Conservation (phyloP, 2,329 filamentous ascomycete species). For the Aureobasidium sp. region DNA sequence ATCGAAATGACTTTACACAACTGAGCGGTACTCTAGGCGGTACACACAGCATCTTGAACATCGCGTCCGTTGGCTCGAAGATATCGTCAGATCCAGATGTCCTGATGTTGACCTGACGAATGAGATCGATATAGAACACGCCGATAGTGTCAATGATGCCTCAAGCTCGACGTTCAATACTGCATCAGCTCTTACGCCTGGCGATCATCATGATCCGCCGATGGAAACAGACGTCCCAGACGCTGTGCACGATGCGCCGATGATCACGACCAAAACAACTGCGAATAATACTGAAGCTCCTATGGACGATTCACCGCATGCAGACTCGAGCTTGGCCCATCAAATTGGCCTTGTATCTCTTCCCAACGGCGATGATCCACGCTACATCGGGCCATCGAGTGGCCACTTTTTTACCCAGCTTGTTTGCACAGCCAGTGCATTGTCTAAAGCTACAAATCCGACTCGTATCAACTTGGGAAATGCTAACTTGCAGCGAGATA, state of each 20-base stretch:
- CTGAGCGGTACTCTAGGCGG: neutral
- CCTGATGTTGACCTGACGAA: neutral
- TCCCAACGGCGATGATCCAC: neutral
- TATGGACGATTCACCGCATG: neutral
- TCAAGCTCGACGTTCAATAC: neutral
- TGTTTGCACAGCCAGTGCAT: neutral
- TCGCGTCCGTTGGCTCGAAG: neutral
- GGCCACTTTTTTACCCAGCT: conserved; percentile 5
- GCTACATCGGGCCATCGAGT: conserved; percentile 5
- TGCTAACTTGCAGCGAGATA: neutral
- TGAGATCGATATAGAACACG: neutral
- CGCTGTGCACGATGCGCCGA: neutral
- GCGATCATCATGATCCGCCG: neutral
- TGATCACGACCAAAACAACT: neutral
- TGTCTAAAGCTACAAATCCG: neutral
- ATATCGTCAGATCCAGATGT: neutral
- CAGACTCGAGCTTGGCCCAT: neutral
- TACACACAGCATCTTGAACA: neutral
- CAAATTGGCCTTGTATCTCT: conserved; percentile 7
- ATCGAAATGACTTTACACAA: neutral
- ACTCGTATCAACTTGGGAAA: neutral
- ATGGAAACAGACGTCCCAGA: neutral
- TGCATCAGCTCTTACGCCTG: neutral
- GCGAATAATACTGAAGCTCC: neutral
- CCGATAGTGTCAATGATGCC: neutral